phyloP scores from a whole-genome alignment of 192 early-diverging fungal genomes.

The Backusella psychrophila region DNA sequence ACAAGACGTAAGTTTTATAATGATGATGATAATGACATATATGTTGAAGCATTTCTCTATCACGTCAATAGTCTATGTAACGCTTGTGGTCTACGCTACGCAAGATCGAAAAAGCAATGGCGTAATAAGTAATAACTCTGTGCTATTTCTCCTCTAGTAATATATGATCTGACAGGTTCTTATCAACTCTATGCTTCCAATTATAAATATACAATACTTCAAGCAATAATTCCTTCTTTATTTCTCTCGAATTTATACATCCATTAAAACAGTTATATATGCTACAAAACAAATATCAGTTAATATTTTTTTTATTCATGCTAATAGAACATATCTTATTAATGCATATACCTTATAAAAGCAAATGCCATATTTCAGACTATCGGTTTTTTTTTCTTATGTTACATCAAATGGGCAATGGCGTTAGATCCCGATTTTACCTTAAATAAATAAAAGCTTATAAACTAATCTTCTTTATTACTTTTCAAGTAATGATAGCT shows the following conservation, averaged over 20 bases:
- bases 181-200: not conserved
- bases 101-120: not conserved
- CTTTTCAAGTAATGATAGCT: too few relatives aligned
- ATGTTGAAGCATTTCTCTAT: not conserved
- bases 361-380: not conserved
- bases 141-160: not conserved
- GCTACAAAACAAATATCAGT: not conserved
- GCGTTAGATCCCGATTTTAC: too few relatives aligned
- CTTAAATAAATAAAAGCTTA: too few relatives aligned
- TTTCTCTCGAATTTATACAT: not conserved
- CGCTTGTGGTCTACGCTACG: slow-evolving; percentile 5
- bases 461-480: too few relatives aligned
- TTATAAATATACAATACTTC: not conserved
- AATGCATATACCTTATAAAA: not conserved
- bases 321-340: not conserved
- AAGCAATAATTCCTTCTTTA: not conserved
- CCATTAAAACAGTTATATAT: not conserved
- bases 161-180: not conserved
- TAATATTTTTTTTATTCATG: not conserved
- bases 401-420: not conserved
- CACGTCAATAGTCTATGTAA: not conserved
- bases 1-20: slow-evolving; percentile 14
- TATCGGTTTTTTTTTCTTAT: not conserved
- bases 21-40: not conserved
- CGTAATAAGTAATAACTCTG: not conserved